A percentile compares a stretch with the other conserved stretches of the same genome.
phyloP scores from a whole-genome alignment of 768 basidiomycete genomes.

The Panus rudis region DNA sequence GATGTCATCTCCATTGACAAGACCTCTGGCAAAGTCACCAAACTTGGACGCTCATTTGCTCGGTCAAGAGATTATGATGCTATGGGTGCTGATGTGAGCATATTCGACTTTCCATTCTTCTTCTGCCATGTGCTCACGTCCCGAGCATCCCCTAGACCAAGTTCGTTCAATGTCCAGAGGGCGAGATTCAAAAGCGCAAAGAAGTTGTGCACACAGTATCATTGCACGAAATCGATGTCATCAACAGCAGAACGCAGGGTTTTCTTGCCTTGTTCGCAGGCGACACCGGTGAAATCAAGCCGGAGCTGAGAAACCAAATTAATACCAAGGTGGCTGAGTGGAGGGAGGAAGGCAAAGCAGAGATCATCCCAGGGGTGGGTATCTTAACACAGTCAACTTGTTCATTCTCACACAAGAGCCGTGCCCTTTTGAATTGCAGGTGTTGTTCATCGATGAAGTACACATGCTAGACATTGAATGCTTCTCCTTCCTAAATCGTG shows the following conservation, averaged over 20 bases:
- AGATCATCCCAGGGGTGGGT: conserved; percentile 91
- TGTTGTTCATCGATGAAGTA: conserved; percentile 98
- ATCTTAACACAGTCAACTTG: too few species aligned
- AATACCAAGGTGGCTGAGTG: conserved; percentile 95
- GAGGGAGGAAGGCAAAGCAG: conserved; percentile 98
- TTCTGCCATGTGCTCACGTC: conserved; percentile 2
- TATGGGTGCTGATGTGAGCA: conserved; percentile 94
- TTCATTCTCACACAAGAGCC: background rate
- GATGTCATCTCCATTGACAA: conserved; percentile 98
- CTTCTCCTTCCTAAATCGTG: conserved; percentile 97
- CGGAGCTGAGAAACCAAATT: conserved; percentile 93
- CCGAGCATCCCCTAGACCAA: conserved; percentile 58
- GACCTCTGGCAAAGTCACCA: conserved; percentile 92
- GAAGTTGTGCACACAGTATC: conserved; percentile 97
- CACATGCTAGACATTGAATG: conserved; percentile 99
- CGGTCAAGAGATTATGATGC: conserved; percentile 97
- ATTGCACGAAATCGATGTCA: conserved; percentile 97
- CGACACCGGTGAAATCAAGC: conserved; percentile 98
- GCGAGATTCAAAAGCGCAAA: conserved; percentile 95
- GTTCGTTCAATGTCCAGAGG: conserved; percentile 97
- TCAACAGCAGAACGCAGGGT: conserved; percentile 97
- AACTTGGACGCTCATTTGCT: conserved; percentile 95
- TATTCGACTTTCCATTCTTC: background rate
- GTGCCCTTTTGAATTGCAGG: conserved; percentile 37
- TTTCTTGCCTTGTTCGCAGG: conserved; percentile 94